Base-by-base conservation (phyloP, 1,139 yeast species). In the Nadsonia starkeyi-henricii region DNA sequence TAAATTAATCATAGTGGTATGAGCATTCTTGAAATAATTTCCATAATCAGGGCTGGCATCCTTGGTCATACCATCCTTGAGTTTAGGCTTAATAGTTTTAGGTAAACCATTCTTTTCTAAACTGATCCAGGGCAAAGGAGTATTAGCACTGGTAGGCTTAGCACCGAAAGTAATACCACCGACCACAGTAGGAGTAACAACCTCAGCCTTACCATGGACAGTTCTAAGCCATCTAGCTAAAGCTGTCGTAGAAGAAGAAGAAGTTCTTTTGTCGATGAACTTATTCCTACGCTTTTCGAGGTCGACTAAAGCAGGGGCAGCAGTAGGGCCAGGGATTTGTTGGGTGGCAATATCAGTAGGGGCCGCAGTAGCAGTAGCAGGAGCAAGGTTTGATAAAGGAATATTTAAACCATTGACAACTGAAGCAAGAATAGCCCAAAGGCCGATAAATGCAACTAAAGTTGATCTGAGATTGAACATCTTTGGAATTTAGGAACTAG, bases 111-210 rank as follows among this genome's bases (percentile, higher is more conserved):
- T 77, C 53, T 81, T 79, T 50, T 85, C 74, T 58, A 86, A 70
- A 1, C 85, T 74, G 46, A 86, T 70, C 96, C 96, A 86, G n/a
- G 83, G 84, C 54, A 79, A 78, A 52, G 84, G 72, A 53, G 81
- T 70, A 20, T 85, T 77, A 8, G 65, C 64, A 2, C 60, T 62
- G 0, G 85, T 77, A 1, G 94, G 95, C 58, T 79, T 77, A 13
- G 81, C 85, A 50, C 79, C 75, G 60, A 86, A 81, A 0, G 95
- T 84, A 47, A 86, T 85, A 20, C 91, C 91, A 30, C 77, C 85
- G 58, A 85, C 75, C 41, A 85, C 85, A 0, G 89, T 79, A 15
- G 96, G 96, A 0, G 80, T 77, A 39, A 86, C 91, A 30, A 83
- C 71, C 61, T 83, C 93, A 13, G 61, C 68, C 8, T 72, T 60